Evolutionary conservation across 345 rosid genomes (phyloP).

Genomic region (Linum usitatissimum): DNA sequence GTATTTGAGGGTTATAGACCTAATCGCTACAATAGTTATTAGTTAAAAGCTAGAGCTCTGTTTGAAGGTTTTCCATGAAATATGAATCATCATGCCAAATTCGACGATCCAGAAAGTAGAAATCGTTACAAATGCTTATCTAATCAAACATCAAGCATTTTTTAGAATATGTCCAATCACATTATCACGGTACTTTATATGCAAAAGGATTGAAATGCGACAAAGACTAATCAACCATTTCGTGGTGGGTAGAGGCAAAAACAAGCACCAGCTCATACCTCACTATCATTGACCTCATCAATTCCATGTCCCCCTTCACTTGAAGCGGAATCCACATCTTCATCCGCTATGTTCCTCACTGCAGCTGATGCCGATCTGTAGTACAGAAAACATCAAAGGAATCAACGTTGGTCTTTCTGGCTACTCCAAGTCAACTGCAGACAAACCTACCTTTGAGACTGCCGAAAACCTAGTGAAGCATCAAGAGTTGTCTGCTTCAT

Average conservation of each 20-base stretch:
- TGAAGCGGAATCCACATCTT: constrained; percentile 66
- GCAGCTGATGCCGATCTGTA: constrained; percentile 56
- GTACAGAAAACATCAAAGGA: constrained; percentile 7
- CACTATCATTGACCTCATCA: constrained; percentile 43
- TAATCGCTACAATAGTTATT: too few relatives aligned
- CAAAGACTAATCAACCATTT: background rate
- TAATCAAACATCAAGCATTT: too few relatives aligned
- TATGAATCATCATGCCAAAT: background rate
- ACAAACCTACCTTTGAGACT: constrained; percentile 54
- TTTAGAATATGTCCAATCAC: too few relatives aligned
- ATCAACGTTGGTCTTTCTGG: background rate
- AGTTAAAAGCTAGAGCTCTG: too few relatives aligned
- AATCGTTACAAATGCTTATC: background rate
- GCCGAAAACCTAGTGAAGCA: constrained; percentile 54
- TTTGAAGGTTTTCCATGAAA: background rate
- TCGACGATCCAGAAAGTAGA: background rate
- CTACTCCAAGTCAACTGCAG: background rate
- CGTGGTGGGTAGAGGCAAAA: background rate
- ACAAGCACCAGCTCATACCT: constrained; percentile 37
- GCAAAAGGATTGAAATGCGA: background rate
- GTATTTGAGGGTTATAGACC: too few relatives aligned
- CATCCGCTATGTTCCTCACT: constrained; percentile 48
- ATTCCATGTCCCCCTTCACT: constrained; percentile 51
- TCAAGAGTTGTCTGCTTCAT: constrained; percentile 91
- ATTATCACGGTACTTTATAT: too few relatives aligned